A percentile compares a stretch with the other conserved stretches of the same genome.
phyloP scores from a whole-genome alignment of 2,329 filamentous ascomycete species.

The Aspergillus floridensis region DNA sequence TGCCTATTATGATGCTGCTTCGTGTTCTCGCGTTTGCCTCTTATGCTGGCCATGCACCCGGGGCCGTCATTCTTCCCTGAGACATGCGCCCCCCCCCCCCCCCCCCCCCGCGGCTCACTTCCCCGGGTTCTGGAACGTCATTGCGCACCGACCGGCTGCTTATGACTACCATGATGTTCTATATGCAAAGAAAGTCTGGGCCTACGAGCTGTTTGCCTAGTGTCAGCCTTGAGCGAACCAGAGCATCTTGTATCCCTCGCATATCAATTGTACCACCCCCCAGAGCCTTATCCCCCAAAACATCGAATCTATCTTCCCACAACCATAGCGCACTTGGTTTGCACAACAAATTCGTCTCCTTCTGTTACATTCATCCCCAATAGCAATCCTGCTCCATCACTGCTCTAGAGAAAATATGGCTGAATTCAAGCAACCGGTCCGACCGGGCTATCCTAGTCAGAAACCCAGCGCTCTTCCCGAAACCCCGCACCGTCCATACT shows the following conservation, averaged over 20 bases:
- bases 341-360: not conserved
- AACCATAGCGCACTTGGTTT: not conserved
- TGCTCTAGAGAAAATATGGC: slow-evolving; percentile 17
- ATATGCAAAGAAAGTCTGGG: not conserved
- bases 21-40: slow-evolving; percentile 1
- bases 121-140: slow-evolving; percentile 6
- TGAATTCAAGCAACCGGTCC: slow-evolving; percentile 24
- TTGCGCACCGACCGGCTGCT: not conserved
- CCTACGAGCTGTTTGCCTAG: not conserved
- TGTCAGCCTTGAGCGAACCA: not conserved
- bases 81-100: slow-evolving; percentile 3
- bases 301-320: not conserved
- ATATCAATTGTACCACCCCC: slow-evolving; percentile 16
- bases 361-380: not conserved
- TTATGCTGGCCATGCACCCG: not conserved
- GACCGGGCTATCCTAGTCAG: slow-evolving; percentile 11
- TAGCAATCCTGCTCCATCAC: not conserved
- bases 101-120: not conserved
- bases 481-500: slow-evolving; percentile 35
- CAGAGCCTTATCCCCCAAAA: not conserved
- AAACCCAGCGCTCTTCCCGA: slow-evolving; percentile 16
- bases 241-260: slow-evolving; percentile 8
- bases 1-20: slow-evolving; percentile 1
- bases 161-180: not conserved
- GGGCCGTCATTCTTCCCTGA: slow-evolving; percentile 2